Base-by-base conservation (phyloP, 768 basidiomycete species). In the Fistulinella prunicolor region DNA sequence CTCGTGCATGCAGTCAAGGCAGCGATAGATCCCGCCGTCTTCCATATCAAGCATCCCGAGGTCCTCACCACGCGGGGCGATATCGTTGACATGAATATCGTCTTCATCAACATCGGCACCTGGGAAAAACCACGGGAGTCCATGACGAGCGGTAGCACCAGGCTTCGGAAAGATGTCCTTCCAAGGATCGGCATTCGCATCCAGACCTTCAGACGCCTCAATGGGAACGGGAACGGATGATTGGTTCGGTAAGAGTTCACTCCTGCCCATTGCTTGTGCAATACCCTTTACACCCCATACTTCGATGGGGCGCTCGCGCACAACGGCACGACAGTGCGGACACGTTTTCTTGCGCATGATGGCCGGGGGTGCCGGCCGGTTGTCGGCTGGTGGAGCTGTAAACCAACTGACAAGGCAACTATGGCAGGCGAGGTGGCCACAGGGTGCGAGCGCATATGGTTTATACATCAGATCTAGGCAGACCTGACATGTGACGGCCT, bases 341-440 rank as follows among this genome's bases (percentile, higher is more conserved):
- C 65, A 73, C 7, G 66, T 73, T 67, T 67, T 79, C 61, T 54
- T 73, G 58, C 62, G 70, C 49, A 57, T 57, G 36, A 68, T 58
- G 20, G 56, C 38, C 17, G 68, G 69, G 41, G 29, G 60, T 14
- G 28, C 57, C 26, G 47, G 56, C 36, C 41, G 60, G 50, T 57
- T 62, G 41, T 59, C 68, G 3, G 61, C 42, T 9, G 66, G 66
- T 21, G 73, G 62, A 29, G 76, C 73, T 4, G 77, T 82, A 64
- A 91, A 92, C 89, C 89, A 92, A 28, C 75, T 74, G 16, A 90
- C 74, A 10, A 92, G 80, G 58, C 89, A 89, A 14, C 66, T 60
- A 50, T 89, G 78, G 57, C 87, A 90, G 3, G 80, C 79, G 40
- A 86, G 70, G 52, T 89, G 86, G 5, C 88, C 87, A 49, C 87